Evolutionary conservation across 129 eudicot species (phyloP).

Genomic region (Calendula officinalis): DNA sequence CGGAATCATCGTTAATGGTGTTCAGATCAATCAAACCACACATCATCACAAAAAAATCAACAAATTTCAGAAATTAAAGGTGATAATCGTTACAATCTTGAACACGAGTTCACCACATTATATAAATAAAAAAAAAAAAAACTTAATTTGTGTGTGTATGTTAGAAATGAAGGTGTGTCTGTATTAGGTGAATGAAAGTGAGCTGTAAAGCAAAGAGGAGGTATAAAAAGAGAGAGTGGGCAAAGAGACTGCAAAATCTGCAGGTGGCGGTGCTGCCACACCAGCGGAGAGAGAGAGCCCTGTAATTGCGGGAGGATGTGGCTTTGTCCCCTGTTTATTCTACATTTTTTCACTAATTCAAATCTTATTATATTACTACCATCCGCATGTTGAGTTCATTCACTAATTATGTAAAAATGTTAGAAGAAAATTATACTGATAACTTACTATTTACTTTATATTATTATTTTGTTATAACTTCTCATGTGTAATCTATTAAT

Average conservation of each 20-base stretch:
- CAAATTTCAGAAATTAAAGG: background rate
- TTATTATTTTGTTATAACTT: no score
- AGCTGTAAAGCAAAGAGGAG: constrained; percentile 14
- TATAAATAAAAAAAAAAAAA: background rate
- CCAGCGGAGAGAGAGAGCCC: constrained; percentile 38
- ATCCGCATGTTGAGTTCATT: no score
- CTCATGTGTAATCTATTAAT: no score
- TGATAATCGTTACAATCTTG: background rate
- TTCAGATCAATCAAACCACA: constrained; percentile 79
- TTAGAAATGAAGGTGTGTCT: background rate
- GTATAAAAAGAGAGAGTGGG: constrained; percentile 1
- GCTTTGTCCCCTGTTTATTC: constrained; percentile 57
- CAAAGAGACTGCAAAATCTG: constrained; percentile 18
- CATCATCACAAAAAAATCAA: constrained; percentile 38
- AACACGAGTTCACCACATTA: constrained; percentile 9
- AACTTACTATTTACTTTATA: no score
- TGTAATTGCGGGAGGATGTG: constrained; percentile 82
- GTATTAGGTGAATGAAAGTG: background rate
- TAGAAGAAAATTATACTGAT: no score
- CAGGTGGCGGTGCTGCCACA: constrained; percentile 27
- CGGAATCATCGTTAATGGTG: constrained; percentile 38
- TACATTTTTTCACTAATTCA: constrained; percentile 23
- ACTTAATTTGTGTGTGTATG: background rate
- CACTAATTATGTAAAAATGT: no score
- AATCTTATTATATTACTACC: no score